phyloP scores from a whole-genome alignment of 163 green algal genomes.

The Prototheca stagnorum region DNA sequence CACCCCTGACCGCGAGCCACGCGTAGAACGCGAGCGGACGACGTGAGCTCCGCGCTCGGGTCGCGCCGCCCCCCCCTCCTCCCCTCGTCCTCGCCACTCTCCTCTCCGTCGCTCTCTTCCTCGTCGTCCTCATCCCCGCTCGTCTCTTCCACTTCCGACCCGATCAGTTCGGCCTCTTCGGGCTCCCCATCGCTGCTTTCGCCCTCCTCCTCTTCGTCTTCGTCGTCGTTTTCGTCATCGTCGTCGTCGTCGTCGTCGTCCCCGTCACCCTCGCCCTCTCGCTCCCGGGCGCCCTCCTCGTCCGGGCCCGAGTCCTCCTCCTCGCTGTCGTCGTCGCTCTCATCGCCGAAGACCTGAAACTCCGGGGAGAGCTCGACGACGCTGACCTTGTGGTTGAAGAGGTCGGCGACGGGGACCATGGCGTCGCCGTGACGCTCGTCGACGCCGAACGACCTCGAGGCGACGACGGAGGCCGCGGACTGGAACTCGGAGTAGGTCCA shows the following conservation, averaged over 20 bases:
- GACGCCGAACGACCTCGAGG: slow-evolving; percentile 62
- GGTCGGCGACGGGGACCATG: slow-evolving; percentile 55
- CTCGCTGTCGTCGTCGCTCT: not conserved
- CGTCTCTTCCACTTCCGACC: slow-evolving; percentile 3
- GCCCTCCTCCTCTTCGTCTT: slow-evolving; percentile 5
- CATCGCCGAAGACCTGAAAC: slow-evolving; percentile 24
- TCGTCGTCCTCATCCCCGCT: not conserved
- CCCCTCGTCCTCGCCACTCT: too few species aligned
- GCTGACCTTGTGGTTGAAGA: slow-evolving; percentile 83
- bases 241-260: slow-evolving; percentile 3
- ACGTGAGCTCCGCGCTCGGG: too few species aligned
- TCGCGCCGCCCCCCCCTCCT: too few species aligned
- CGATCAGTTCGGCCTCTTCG: too few species aligned
- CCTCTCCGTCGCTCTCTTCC: not conserved
- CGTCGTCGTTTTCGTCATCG: slow-evolving; percentile 3
- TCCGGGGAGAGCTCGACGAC: slow-evolving; percentile 36
- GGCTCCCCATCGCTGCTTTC: too few species aligned
- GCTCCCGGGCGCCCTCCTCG: not conserved
- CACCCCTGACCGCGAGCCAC: too few species aligned
- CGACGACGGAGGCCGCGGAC: slow-evolving; percentile 40
- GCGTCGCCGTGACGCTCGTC: slow-evolving; percentile 53
- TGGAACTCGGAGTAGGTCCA: too few species aligned
- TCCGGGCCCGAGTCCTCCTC: slow-evolving; percentile 6
- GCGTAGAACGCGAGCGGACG: too few species aligned
- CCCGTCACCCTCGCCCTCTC: not conserved